Evolutionary conservation across 2,329 filamentous ascomycete species (phyloP), one percentile per base, ranked within the genome.

Genomic region (Ceratocystis ficicola): DNA sequence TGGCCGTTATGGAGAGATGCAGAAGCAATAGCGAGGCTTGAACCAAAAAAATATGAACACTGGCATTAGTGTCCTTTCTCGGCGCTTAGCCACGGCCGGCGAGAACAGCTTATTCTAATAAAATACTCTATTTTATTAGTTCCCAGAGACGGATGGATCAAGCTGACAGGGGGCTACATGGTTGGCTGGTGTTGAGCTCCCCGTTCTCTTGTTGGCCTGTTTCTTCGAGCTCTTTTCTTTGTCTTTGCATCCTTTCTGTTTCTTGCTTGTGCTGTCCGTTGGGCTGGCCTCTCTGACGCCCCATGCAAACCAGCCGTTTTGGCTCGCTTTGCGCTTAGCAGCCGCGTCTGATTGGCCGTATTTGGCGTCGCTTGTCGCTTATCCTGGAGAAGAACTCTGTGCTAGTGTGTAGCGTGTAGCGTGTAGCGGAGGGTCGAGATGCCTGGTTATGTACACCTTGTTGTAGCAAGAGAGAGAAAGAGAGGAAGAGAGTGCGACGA

Each of bases 321-420:
- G 36, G 36, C 36, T 41, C 36, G 36, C 36, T 41, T 59, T 59
- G 55, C 55, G 55, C 55, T 59, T 59, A 59, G 32, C 32, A 59
- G 28, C 55, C 55, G 55, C 25, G 55, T 59, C 55, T 59, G 55
- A 59, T 59, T 59, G 55, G 55, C 55, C 22, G 17, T 10, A 2
- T n/a, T 30, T 59, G 55, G 55, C 55, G n/a, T 59, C 55, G 55
- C 55, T 59, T 59, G 8, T 59, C 55, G 55, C 55, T 59, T 59
- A 28, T 59, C 7, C 48, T 7, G 12, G 30, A 36, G 17, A 36
- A 28, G 17, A 15, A 3, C 55, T 15, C 8, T 3, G 36, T 41
- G 36, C 36, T 41, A 41, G 36, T 8, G 36, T 36, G 36, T 36
- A 36, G 36, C 12, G 36, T 12, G 36, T 41, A 41, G 36, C 12